A percentile compares a stretch with the other conserved stretches of the same genome.
phyloP scores from a whole-genome alignment of 129 eudicot species.

The Artemisia argyi region DNA sequence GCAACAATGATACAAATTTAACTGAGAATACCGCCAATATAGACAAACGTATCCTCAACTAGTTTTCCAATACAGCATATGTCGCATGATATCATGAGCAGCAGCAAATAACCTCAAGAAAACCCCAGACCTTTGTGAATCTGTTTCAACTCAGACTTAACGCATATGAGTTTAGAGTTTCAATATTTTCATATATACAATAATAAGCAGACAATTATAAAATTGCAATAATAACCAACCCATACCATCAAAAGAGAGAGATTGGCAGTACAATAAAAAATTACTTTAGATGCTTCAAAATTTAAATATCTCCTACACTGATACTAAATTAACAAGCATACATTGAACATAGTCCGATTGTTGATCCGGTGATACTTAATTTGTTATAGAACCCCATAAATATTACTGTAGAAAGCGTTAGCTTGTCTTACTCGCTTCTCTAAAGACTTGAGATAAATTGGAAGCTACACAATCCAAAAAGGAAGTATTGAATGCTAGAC shows the following conservation, averaged over 20 bases:
- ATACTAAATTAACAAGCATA: no score
- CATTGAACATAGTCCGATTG: no score
- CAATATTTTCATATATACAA: not conserved
- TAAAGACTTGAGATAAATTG: not conserved
- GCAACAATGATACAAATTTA: not conserved
- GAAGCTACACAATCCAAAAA: not conserved
- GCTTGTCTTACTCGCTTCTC: no score
- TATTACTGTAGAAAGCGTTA: no score
- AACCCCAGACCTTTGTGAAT: not conserved
- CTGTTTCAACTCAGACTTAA: not conserved
- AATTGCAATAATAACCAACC: no score
- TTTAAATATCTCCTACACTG: no score
- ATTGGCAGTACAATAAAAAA: no score
- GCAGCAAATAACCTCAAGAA: not conserved
- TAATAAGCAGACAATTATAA: not conserved
- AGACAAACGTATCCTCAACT: not conserved
- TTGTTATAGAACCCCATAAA: no score
- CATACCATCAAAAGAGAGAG: no score
- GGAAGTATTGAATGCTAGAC: no score
- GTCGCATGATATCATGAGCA: not conserved
- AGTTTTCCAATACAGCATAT: slow-evolving; percentile 4
- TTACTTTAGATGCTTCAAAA: no score
- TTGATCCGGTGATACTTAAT: no score
- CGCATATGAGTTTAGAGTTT: not conserved
- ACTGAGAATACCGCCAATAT: not conserved